These are phyloP conservation scores for Gloeophyllum trabeum DNA, from an alignment of 768 basidiomycete species.

Conservation along the genomic window DNA sequence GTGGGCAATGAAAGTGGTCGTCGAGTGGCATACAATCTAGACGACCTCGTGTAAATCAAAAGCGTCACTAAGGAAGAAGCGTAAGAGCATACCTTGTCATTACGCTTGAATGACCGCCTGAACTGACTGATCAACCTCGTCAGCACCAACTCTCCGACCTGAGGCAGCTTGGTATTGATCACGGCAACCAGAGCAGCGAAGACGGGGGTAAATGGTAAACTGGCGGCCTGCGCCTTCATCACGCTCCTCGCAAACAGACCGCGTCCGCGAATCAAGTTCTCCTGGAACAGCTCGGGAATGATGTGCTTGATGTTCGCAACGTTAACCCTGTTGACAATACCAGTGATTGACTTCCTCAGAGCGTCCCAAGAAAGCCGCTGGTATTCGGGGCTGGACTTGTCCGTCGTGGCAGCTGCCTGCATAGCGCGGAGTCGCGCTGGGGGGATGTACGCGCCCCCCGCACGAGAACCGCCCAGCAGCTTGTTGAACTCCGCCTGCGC, in stretches of 20 bases:
- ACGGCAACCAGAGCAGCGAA: conserved; percentile 92
- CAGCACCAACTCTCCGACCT: conserved; percentile 87
- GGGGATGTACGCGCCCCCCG: conserved; percentile 95
- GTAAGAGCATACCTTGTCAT: conserved; percentile 71
- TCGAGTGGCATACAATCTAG: conserved; percentile 87
- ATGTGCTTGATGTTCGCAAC: conserved; percentile 92
- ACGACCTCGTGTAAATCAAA: conserved; percentile 2
- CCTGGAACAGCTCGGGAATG: conserved; percentile 82
- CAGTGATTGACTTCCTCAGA: conserved; percentile 91
- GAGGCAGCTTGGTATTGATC: conserved; percentile 94
- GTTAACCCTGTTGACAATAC: conserved; percentile 99
- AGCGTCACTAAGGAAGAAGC: neutral
- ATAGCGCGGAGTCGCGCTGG: conserved; percentile 88
- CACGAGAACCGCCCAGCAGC: conserved; percentile 55
- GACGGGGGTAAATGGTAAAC: conserved; percentile 95
- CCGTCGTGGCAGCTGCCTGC: conserved; percentile 69
- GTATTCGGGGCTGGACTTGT: conserved; percentile 82
- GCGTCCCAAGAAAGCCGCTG: conserved; percentile 98
- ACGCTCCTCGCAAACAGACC: conserved; percentile 89
- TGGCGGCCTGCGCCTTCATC: conserved; percentile 96
- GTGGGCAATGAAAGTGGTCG: conserved; percentile 70
- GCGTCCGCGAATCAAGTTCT: conserved; percentile 89
- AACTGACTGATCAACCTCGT: conserved; percentile 91
- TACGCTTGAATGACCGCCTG: conserved; percentile 87
- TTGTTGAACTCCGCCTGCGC: conserved; percentile 86